Percentiles rank a stretch among this genome's conserved stretches.
Evolutionary conservation across 2,329 filamentous ascomycete genomes (phyloP).

Genomic region (Lachnellula willkommii): DNA sequence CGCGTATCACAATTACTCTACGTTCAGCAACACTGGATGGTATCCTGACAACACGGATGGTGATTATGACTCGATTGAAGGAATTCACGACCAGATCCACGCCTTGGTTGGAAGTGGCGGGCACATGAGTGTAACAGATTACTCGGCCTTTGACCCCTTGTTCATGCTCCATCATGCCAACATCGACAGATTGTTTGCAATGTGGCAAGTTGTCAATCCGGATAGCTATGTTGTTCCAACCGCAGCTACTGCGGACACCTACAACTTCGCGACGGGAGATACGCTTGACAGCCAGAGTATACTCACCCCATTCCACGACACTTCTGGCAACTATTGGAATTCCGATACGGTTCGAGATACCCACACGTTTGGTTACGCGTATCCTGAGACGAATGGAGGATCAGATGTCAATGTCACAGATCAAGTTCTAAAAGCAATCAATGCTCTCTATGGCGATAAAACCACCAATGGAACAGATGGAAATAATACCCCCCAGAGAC

Average conservation of each 20-base stretch:
- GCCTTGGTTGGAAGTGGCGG: slow-evolving; percentile 52
- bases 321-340: slow-evolving; percentile 43
- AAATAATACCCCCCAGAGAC: not conserved
- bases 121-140: slow-evolving; percentile 40
- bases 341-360: slow-evolving; percentile 18
- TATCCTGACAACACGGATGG: slow-evolving; percentile 37
- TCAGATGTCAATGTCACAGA: slow-evolving; percentile 52
- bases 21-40: slow-evolving; percentile 66
- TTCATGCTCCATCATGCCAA: slow-evolving; percentile 52
- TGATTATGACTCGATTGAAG: slow-evolving; percentile 59
- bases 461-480: slow-evolving; percentile 1
- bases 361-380: slow-evolving; percentile 23
- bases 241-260: slow-evolving; percentile 31
- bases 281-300: slow-evolving; percentile 16
- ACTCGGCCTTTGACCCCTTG: slow-evolving; percentile 42
- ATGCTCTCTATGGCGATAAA: slow-evolving; percentile 41
- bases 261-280: slow-evolving; percentile 12
- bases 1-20: slow-evolving; percentile 60
- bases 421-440: slow-evolving; percentile 57
- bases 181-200: slow-evolving; percentile 54
- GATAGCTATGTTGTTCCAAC: slow-evolving; percentile 31
- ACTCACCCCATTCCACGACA: slow-evolving; percentile 41
- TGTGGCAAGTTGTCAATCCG: slow-evolving; percentile 44
- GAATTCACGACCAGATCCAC: slow-evolving; percentile 61
- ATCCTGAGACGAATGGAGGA: slow-evolving; percentile 39